Evolutionary conservation across 2,329 filamentous ascomycete species (phyloP), one percentile per base, ranked within the genome.

Genomic region (Blastomyces silverae): DNA sequence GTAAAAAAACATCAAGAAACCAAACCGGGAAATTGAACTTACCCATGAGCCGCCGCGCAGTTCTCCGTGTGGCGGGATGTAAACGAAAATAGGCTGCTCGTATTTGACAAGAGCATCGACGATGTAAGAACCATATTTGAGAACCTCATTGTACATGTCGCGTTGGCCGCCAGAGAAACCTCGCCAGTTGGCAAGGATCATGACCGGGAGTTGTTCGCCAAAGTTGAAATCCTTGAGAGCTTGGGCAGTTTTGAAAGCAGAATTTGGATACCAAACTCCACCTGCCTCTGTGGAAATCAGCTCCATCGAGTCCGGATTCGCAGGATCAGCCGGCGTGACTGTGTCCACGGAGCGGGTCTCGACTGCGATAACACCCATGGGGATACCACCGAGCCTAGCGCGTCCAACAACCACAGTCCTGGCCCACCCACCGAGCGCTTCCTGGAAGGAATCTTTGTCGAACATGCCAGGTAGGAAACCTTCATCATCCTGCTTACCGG

Each of bases 101-200:
- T 91, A 99, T 81, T 97, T 96, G 83, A 96, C 92, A 59, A 99
- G 88, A 64, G 93, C 93, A 74, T 99, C 94, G 71, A 99, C 94
- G 75, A 99, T 99, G 85, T 94, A 97, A 22, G 93, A 97, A 75
- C 94, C 94, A 75, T 99, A 99, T 84, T 99, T 99, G 79, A 99
- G 87, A 20, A 99, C 94, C 81, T 99, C 94, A 82, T 97, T 97
- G 87, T 95, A 99, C 94, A 99, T 99, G 80, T 99, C 94, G 71
- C 93, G 91, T 81, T 99, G 94, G 69, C 94, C 94, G 83, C 94
- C 94, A 71, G 94, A 99, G 91, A 99, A 99, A 83, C 94, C 94
- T 87, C 94, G 89, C 94, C 94, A 99, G 85, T 99, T 99, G 80
- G 94, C 94, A 69, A 99, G 87, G 76, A 99, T 99, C 92, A 99